Percentiles rank a stretch among this genome's conserved stretches.
phyloP scores from a whole-genome alignment of 1,284 basidiomycete species.

The Thecaphora thlaspeos region DNA sequence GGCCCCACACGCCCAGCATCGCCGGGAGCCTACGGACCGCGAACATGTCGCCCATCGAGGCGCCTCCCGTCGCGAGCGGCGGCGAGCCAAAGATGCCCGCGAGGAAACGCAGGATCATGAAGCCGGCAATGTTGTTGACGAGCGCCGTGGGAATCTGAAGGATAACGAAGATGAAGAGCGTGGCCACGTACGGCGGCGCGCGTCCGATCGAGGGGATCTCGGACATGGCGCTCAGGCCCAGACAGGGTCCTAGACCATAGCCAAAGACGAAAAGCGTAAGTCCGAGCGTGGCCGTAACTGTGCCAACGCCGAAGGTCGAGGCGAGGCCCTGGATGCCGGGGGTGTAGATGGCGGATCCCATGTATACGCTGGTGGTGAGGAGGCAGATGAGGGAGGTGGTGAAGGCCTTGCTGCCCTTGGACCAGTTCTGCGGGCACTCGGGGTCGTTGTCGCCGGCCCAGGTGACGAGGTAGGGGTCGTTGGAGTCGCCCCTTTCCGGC shows the following conservation, averaged over 20 bases:
- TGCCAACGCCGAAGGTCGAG: constrained; percentile 31
- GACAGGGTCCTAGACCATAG: constrained; percentile 46
- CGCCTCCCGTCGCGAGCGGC: constrained; percentile 45
- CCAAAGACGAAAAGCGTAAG: constrained; percentile 42
- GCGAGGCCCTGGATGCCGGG: constrained; percentile 63
- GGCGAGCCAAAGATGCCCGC: constrained; percentile 43
- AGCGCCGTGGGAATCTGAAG: constrained; percentile 36
- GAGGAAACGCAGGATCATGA: constrained; percentile 44
- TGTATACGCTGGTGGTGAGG: constrained; percentile 63
- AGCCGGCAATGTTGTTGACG: constrained; percentile 21
- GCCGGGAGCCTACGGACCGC: neutral
- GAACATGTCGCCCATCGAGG: constrained; percentile 41
- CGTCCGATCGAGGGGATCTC: constrained; percentile 55
- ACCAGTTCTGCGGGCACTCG: constrained; percentile 57
- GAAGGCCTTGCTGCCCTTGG: constrained; percentile 41
- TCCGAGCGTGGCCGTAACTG: constrained; percentile 25
- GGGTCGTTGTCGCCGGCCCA: constrained; percentile 56
- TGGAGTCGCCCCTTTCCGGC: constrained; percentile 10
- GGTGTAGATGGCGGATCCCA: constrained; percentile 65
- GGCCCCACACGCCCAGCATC: constrained; percentile 35
- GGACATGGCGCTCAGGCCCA: constrained; percentile 51
- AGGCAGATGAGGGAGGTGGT: constrained; percentile 50
- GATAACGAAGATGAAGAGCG: constrained; percentile 34
- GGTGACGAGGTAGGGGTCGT: constrained; percentile 60
- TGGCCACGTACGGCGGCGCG: constrained; percentile 29